Base-by-base conservation (phyloP, 768 basidiomycete species). In the Lentinula sp. region DNA sequence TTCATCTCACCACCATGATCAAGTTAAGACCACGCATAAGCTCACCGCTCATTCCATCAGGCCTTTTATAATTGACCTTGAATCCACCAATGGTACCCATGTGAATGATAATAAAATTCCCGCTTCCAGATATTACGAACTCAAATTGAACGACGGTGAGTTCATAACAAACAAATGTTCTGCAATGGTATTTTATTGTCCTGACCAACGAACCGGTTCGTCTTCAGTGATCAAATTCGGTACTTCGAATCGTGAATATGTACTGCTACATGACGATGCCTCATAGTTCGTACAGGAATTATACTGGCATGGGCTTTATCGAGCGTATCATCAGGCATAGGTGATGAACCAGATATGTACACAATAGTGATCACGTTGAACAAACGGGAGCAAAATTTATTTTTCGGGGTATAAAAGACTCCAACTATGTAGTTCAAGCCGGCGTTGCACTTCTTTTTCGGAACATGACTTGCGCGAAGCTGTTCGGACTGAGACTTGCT, bases 51-150 rank as follows among this genome's bases (percentile, higher is more conserved):
- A 5, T 28, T 13, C 45, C 16, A 18, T 48, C 65, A 98, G 95
- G 69, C 95, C 97, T 1, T 99, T 95, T 72, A 84, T 99, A 54
- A 97, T 99, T 62, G 97, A 99, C 74, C 84, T 99, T 8, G 95
- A 99, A 66, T 97, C 95, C n/a, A 98, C 97, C 2, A 99, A 99
- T 70, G 87, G 91, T 2, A 98, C 97, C 0, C 80, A 84, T 66
- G 96, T 99, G 50, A 98, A 98, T 67, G 92, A 87, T 63, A 83
- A 88, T 67, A 74, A 80, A 52, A 89, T 98, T 63, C 97, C 97
- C 2, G 78, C 86, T 1, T 88, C 93, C 7, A 79, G 96, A 62
- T 99, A 86, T 71, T 95, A 88, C 69, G 94, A 96, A 72, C 76
- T 96, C 56, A 87, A 81, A 72, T 76, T 82, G 18, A 81, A 85